phyloP scores from a whole-genome alignment of 78 protist genomes.

The Chrysochromulina tobinii region DNA sequence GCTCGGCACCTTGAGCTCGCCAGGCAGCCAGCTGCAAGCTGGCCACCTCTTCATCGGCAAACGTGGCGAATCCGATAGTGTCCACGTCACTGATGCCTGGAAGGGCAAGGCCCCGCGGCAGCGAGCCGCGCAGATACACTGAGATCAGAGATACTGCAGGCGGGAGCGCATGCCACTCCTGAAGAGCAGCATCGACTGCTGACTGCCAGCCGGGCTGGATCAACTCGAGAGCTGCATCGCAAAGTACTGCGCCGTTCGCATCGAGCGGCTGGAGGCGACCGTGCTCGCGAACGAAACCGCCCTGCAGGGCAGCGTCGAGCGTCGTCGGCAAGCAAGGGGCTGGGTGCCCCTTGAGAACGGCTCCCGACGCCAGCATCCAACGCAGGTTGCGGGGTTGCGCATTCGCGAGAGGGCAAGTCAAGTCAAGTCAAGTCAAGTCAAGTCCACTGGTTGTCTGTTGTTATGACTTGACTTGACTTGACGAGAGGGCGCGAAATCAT shows the following conservation, averaged over 20 bases:
- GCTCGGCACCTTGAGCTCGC: not conserved
- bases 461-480: no score
- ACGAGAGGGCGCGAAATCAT: no score
- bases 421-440: no score
- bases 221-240: not conserved
- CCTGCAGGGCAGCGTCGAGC: not conserved
- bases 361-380: no score
- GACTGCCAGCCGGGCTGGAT: not conserved
- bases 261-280: not conserved
- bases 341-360: no score
- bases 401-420: no score
- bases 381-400: no score
- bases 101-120: not conserved
- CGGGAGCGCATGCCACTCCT: not conserved
- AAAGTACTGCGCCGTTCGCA: not conserved
- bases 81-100: not conserved
- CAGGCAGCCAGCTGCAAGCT: not conserved
- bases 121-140: not conserved
- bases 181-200: not conserved
- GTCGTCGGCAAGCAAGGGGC: no score
- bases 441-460: no score
- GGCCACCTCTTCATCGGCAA: not conserved
- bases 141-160: not conserved
- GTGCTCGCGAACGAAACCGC: not conserved
- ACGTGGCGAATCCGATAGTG: not conserved